phyloP scores from a whole-genome alignment of 2,329 filamentous ascomycete genomes.

The Sarocladium brachiariae region DNA sequence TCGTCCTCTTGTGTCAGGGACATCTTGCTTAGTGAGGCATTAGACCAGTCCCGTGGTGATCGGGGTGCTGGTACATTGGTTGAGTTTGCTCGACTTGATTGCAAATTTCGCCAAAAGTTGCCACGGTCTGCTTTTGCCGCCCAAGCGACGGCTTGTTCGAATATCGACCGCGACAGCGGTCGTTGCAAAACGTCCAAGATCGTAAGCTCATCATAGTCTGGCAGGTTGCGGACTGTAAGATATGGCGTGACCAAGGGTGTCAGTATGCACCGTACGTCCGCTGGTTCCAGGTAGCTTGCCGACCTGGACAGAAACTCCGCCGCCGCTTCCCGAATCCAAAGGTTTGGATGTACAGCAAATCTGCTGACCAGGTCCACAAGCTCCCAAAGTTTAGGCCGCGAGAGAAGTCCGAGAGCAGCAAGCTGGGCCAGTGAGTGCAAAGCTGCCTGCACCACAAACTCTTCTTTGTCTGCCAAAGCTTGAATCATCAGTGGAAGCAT shows the following conservation, averaged over 20 bases:
- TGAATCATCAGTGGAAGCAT: slow-evolving; percentile 95
- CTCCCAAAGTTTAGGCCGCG: slow-evolving; percentile 79
- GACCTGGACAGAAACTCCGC: slow-evolving; percentile 75
- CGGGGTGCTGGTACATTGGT: slow-evolving; percentile 49
- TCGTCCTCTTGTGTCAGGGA: slow-evolving; percentile 88
- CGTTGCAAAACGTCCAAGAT: slow-evolving; percentile 78
- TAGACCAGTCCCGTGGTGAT: slow-evolving; percentile 48
- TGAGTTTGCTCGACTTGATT: slow-evolving; percentile 57
- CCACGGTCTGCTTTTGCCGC: slow-evolving; percentile 74
- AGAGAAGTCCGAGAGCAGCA: slow-evolving; percentile 80
- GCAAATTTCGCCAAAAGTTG: slow-evolving; percentile 77
- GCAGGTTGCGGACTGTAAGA: slow-evolving; percentile 63
- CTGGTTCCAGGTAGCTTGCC: slow-evolving; percentile 66
- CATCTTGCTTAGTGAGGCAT: slow-evolving; percentile 54
- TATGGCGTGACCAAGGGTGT: slow-evolving; percentile 76
- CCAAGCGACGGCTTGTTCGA: slow-evolving; percentile 84
- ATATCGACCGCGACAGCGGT: slow-evolving; percentile 69
- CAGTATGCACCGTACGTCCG: slow-evolving; percentile 78
- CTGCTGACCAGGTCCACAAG: slow-evolving; percentile 75
- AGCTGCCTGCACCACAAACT: slow-evolving; percentile 87
- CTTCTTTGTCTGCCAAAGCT: slow-evolving; percentile 85
- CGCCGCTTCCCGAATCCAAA: slow-evolving; percentile 90
- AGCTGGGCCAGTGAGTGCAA: slow-evolving; percentile 83
- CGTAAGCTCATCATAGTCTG: slow-evolving; percentile 61
- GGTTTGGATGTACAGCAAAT: slow-evolving; percentile 88